Evolutionary conservation across 2,329 filamentous ascomycete species (phyloP), one percentile per base, ranked within the genome.

Genomic region (Meredithiella fracta): DNA sequence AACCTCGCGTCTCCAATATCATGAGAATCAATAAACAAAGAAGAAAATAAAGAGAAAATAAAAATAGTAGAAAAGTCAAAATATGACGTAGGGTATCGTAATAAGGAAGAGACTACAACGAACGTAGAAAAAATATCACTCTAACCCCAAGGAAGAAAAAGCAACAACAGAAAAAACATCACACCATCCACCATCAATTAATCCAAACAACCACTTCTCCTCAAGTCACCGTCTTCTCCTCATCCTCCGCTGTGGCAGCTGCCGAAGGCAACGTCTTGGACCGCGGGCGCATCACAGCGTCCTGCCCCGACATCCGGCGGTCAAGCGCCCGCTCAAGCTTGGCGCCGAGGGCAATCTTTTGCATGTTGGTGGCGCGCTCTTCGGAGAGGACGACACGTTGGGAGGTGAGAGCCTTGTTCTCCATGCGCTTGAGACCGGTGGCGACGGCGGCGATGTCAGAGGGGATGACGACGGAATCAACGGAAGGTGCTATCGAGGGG

Each of bases 311-410:
- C 89, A 95, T 92, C 64, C 90, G 80, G 62, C 89, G 78, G 62
- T 84, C 84, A 56, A 96, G 79, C 22, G 90, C 89, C 59, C 90
- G 82, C 67, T 95, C 89, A 42, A 95, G 79, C 72, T 95, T 95
- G 59, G 89, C 89, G 51, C 89, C 86, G 54, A 95, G 78, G 38
- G 89, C 89, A 58, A 94, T 77, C 72, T 94, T 94, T 72, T 81
- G 83, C 69, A 94, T 74, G 66, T 85, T 83, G 64, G 87, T 85
- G 20, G 77, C 80, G 75, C 94, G 94, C 69, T 91, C 82, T 60
- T 84, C 79, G 66, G 75, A 85, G 60, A 87, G 78, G 54, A 79
- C 74, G 65, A 90, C 90, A 62, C 90, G 84, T 72, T 96, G 90
- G 64, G 84, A 79, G 62, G 80, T 73, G 26, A 95, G 80, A 51